Evolutionary conservation across 2,329 filamentous ascomycete species (phyloP), one percentile per base, ranked within the genome.

Genomic region (Fusarium newnesense): DNA sequence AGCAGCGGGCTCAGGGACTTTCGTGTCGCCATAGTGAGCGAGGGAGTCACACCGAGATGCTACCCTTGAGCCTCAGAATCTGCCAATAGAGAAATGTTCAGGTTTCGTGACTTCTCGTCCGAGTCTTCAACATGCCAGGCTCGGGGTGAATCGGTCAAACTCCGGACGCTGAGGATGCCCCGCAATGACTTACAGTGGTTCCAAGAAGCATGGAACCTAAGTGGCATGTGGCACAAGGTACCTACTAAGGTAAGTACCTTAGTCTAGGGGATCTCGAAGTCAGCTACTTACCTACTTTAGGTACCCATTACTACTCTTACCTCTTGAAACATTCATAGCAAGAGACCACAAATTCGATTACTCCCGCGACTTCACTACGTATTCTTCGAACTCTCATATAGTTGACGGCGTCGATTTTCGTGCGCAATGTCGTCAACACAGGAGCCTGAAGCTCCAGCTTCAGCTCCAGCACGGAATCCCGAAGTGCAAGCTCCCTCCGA

Each of bases 391-490:
- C 26, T 56, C 40, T 69, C 53, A 61, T 53, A 69, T 63, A 60
- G 71, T 75, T 70, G 70, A 73, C 75, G 75, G 61, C 73, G 59
- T 69, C 67, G 50, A 50, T 11, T 62, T 52, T 56, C 42, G 58
- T 57, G 59, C 66, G 74, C 67, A 63, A 84, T 84, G 83, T 81
- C 82, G 75, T 80, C 81, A 67, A 79, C 71, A 69, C 78, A 81
- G 62, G 82, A 82, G 70, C 73, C 77, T 57, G 82, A 81, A 77
- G 76, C 79, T 79, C 77, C 80, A 74, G 72, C 68, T 73, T 76
- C 81, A 77, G 77, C 79, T 79, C 77, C 80, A 75, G 72, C 68
- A 73, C 76, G 60, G 66, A 72, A 76, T 77, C 67, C 70, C 74
- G 81, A 73, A 70, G 61, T 77, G 76, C 75, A 78, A 79, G 68